phyloP scores from a whole-genome alignment of 805 yeast genomes.

The Isabelozyma pseudorhagii region DNA sequence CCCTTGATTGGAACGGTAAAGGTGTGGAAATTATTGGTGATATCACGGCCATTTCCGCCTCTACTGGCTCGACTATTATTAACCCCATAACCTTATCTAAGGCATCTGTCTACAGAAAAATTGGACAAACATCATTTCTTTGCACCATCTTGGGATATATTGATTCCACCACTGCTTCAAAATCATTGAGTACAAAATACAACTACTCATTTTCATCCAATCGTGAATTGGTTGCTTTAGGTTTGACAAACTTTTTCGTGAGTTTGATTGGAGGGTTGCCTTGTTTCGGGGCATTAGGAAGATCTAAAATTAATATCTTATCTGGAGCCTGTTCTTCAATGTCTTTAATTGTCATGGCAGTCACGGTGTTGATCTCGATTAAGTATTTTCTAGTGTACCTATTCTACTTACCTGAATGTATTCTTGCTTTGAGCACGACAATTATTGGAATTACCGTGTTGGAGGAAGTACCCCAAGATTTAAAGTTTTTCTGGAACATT shows the following conservation, averaged over 20 bases:
- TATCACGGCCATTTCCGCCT: conserved; percentile 5
- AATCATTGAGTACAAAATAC: conserved; percentile 27
- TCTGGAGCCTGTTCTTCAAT: conserved; percentile 51
- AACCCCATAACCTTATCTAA: conserved; percentile 21
- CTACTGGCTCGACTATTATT: conserved; percentile 2
- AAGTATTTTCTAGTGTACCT: conserved; percentile 20
- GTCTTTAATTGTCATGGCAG: conserved; percentile 33
- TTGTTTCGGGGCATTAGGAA: conserved; percentile 34
- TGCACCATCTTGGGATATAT: conserved; percentile 32
- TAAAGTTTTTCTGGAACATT: conserved; percentile 29
- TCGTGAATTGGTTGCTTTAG: conserved; percentile 32
- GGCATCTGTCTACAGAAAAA: conserved; percentile 17
- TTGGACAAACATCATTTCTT: conserved; percentile 27
- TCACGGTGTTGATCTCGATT: conserved; percentile 19
- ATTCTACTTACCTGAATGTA: conserved; percentile 30
- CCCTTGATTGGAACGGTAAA: conserved; percentile 17
- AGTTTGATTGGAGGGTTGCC: conserved; percentile 31
- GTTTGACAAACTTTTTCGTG: conserved; percentile 24
- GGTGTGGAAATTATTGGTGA: conserved; percentile 32
- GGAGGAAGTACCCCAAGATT: conserved; percentile 30
- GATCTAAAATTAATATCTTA: conserved; percentile 27
- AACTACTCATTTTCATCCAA: conserved; percentile 30
- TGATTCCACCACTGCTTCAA: conserved; percentile 34
- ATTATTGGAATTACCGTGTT: conserved; percentile 51
- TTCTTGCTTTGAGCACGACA: conserved; percentile 31